A percentile compares a stretch with the other conserved stretches of the same genome.
Evolutionary conservation across 1,284 basidiomycete species (phyloP).

Genomic region (Xanthoconium separans): DNA sequence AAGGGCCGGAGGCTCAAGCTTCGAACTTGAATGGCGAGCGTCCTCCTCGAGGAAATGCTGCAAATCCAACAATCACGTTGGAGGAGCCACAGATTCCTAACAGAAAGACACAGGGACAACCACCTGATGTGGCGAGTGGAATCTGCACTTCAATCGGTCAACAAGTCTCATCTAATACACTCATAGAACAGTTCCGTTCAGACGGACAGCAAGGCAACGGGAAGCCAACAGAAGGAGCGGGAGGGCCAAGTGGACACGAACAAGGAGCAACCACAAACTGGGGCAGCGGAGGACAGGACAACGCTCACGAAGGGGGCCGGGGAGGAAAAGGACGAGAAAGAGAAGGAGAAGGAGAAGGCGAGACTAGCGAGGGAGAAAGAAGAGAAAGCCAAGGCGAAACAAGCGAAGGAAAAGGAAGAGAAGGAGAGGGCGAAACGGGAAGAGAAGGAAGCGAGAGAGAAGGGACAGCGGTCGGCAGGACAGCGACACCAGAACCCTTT

Average conservation of each 20-base stretch:
- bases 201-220: not conserved
- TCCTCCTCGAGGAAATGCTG: not conserved
- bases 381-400: not conserved
- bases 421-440: not conserved
- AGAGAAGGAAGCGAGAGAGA: not conserved
- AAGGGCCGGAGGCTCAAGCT: slow-evolving; percentile 24
- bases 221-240: not conserved
- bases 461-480: not conserved
- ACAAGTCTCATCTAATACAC: not conserved
- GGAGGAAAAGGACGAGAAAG: not conserved
- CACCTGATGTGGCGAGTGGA: slow-evolving; percentile 9
- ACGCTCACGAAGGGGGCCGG: not conserved
- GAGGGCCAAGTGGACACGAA: not conserved
- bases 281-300: not conserved
- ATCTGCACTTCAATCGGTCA: not conserved
- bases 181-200: slow-evolving; percentile 2
- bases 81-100: slow-evolving; percentile 14
- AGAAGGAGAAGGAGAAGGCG: not conserved
- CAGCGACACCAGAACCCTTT: not conserved
- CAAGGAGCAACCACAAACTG: not conserved
- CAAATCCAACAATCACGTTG: slow-evolving; percentile 8
- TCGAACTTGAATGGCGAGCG: slow-evolving; percentile 6
- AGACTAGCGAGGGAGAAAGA: not conserved
- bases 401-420: not conserved
- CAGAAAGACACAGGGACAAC: not conserved